Percentiles rank a stretch among this genome's conserved stretches.
phyloP scores from a whole-genome alignment of 2,329 filamentous ascomycete species.

The Dactylonectria macrodidyma region DNA sequence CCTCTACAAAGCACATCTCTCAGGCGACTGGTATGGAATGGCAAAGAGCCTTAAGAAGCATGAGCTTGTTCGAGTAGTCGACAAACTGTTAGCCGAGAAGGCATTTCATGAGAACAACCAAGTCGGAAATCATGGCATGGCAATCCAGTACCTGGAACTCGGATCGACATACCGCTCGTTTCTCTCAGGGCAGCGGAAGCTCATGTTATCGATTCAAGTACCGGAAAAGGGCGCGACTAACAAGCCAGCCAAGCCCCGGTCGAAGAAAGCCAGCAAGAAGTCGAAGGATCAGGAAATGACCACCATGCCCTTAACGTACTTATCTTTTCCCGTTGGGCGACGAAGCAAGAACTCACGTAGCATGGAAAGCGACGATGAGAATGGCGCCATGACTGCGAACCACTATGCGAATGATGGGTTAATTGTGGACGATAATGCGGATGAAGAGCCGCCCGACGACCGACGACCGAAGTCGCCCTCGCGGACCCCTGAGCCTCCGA shows the following conservation, averaged over 20 bases:
- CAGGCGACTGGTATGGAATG: slow-evolving; percentile 75
- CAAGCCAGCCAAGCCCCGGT: slow-evolving; percentile 50
- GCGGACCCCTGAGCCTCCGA: slow-evolving; percentile 66
- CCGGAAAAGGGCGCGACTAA: slow-evolving; percentile 47
- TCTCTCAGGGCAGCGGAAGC: slow-evolving; percentile 59
- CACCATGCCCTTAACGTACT: slow-evolving; percentile 61
- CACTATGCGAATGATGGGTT: slow-evolving; percentile 67
- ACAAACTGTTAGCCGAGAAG: slow-evolving; percentile 80
- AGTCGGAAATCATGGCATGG: slow-evolving; percentile 70
- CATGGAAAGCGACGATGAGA: slow-evolving; percentile 52
- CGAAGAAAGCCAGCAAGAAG: slow-evolving; percentile 57
- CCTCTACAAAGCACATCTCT: slow-evolving; percentile 66
- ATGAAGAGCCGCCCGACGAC: slow-evolving; percentile 59
- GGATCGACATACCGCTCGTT: slow-evolving; percentile 61
- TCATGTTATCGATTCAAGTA: slow-evolving; percentile 62
- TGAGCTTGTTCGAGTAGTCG: slow-evolving; percentile 88
- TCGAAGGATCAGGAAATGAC: slow-evolving; percentile 54
- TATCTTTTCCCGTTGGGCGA: slow-evolving; percentile 67
- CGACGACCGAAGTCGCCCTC: slow-evolving; percentile 56
- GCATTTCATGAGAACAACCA: slow-evolving; percentile 80
- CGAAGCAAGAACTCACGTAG: slow-evolving; percentile 48
- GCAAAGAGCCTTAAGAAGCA: slow-evolving; percentile 80
- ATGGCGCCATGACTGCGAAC: slow-evolving; percentile 59
- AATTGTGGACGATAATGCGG: slow-evolving; percentile 62
- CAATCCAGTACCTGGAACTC: slow-evolving; percentile 78